Evolutionary conservation across 768 basidiomycete genomes (phyloP), one percentile per base, ranked within the genome.

Genomic region (Pulveroboletus sp.): DNA sequence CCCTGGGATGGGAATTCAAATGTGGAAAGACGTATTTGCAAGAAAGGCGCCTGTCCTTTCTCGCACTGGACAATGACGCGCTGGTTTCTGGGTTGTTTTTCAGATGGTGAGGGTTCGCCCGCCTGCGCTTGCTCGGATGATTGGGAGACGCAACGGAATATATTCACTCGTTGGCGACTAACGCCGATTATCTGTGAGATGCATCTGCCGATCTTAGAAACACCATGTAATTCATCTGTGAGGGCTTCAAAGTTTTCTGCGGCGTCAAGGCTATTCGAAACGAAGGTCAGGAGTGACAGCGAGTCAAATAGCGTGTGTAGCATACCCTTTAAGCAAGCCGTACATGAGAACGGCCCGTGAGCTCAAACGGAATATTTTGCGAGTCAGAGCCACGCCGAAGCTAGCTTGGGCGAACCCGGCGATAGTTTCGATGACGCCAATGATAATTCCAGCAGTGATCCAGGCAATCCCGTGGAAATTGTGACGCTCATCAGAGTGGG

Each of bases 241-340:
- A 83, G 67, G n/a, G 67, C 59, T 39, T 65, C 65, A 58, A 83
- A 82, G 59, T 81, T 78, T 57, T 83, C 81, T 0, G 75, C 56
- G 0, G 66, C 61, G 55, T 84, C 83, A 21, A 82, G 59, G 8
- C 84, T 84, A 49, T 15, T 49, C 24, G 28, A 32, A 24, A 49
- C 39, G 41, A 6, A 17, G 13, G 40, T 56, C 24, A 49, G 41
- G 0, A 33, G 27, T 13, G 21, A 31, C 11, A 33, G 13, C 1
- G 36, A 46, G 32, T 11, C 11, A 13, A 0, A 28, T n/a, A 18
- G 39, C 8, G 9, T 32, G 17, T 8, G n/a, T 2, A 24, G 66
- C 81, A 49, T 53, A 88, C 88, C 88, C 87, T 70, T 83, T 83
- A 27, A 81, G 67, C 18, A 83, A 55, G 15, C 88, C 89, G 47